Evolutionary conservation across 176 grass and related monocot genomes (phyloP).

Genomic region (Tillandsia fasciculata): DNA sequence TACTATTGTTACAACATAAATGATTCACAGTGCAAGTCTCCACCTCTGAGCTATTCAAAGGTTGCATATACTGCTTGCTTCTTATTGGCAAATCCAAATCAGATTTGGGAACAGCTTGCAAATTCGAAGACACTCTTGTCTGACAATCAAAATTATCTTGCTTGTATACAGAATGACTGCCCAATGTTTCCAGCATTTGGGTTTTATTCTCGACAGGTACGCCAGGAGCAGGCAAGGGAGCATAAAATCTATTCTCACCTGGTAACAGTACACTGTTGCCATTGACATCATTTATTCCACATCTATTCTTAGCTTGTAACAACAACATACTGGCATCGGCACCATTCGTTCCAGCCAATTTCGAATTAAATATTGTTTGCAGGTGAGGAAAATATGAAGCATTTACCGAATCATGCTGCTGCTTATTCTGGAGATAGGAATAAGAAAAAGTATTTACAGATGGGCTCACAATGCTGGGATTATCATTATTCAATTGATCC

Average conservation of each 20-base stretch:
- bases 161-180: not conserved
- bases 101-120: conserved; percentile 9
- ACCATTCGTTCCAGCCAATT: not conserved
- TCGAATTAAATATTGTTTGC: conserved; percentile 29
- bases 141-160: conserved; percentile 14
- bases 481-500: not conserved
- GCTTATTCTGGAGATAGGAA: conserved; percentile 34
- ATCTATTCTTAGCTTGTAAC: conserved; percentile 7
- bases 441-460: conserved; percentile 15
- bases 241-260: conserved; percentile 14
- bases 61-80: conserved; percentile 22
- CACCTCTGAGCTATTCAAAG: conserved; percentile 22
- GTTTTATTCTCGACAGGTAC: conserved; percentile 19
- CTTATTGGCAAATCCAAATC: conserved; percentile 22
- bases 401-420: conserved; percentile 17
- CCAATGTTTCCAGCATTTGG: conserved; percentile 19
- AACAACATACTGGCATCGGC: not conserved
- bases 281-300: conserved; percentile 21
- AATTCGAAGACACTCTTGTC: conserved; percentile 10
- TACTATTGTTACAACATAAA: conserved; percentile 3
- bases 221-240: conserved; percentile 26
- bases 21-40: conserved; percentile 16
- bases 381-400: conserved; percentile 19
- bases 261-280: conserved; percentile 9
- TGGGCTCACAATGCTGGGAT: conserved; percentile 21